These are phyloP conservation scores for Termitomyces sp. DNA, from an alignment of 768 basidiomycete genomes.

Conservation along the genomic window DNA sequence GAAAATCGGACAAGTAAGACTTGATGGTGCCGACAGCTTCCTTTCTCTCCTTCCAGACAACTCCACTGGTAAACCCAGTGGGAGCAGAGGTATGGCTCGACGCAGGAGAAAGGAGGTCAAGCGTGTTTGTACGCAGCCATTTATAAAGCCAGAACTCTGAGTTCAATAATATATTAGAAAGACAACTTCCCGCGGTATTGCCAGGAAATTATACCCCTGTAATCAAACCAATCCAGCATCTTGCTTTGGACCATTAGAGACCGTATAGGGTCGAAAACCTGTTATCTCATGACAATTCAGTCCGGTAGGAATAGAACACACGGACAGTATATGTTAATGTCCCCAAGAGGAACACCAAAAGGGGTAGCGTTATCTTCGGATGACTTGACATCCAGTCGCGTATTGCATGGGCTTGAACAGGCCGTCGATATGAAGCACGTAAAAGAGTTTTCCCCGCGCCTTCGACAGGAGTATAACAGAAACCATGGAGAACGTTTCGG, in stretches of 20 bases:
- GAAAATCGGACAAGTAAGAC: conserved; percentile 74
- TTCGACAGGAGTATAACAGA: conserved; percentile 6
- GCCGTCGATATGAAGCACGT: conserved; percentile 55
- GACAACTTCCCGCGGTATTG: not conserved
- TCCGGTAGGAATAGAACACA: conserved; percentile 1
- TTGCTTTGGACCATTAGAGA: conserved; percentile 80
- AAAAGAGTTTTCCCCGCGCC: conserved; percentile 42
- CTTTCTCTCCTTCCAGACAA: conserved; percentile 82
- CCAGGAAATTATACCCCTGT: conserved; percentile 45
- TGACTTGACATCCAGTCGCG: conserved; percentile 84
- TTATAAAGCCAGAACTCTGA: conserved; percentile 72
- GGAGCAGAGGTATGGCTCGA: conserved; percentile 21
- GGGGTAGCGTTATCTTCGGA: conserved; percentile 78
- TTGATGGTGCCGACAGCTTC: conserved; percentile 69
- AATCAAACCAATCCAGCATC: conserved; percentile 82
- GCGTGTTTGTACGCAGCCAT: conserved; percentile 65
- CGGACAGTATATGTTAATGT: conserved; percentile 83
- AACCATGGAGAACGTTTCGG: conserved; percentile 76
- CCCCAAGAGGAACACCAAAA: conserved; percentile 85
- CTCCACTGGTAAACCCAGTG: conserved; percentile 23
- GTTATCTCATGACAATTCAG: not conserved
- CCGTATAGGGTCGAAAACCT: conserved; percentile 94
- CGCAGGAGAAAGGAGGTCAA: conserved; percentile 39
- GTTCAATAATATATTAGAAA: not conserved
- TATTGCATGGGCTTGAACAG: conserved; percentile 61